phyloP scores from a whole-genome alignment of 2,329 filamentous ascomycete genomes.

The Iodosphaeria phyllophila region DNA sequence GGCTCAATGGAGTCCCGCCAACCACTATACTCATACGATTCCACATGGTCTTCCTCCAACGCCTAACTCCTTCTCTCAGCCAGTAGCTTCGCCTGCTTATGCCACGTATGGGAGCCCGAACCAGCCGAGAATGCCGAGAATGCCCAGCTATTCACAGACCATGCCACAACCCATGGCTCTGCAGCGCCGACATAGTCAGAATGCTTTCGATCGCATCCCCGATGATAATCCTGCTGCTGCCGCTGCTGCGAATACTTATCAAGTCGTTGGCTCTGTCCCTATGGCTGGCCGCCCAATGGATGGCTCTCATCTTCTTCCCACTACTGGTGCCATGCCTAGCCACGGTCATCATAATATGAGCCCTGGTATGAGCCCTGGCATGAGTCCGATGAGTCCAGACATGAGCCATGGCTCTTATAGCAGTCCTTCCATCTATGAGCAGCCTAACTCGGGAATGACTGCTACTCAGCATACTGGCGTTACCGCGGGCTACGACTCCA shows the following conservation, averaged over 20 bases:
- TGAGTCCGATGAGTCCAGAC: no score
- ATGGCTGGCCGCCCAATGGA: not conserved
- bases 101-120: conserved; percentile 1
- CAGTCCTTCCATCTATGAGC: conserved; percentile 1
- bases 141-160: no score
- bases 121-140: not conserved
- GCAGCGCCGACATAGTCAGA: no score
- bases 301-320: conserved; percentile 1
- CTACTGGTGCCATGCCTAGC: not conserved
- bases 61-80: conserved; percentile 1
- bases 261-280: not conserved
- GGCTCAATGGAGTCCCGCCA: not conserved
- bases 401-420: conserved; percentile 1
- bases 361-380: no score
- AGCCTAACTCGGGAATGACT: no score
- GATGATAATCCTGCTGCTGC: not conserved
- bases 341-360: not conserved
- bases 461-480: no score
- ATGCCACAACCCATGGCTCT: no score
- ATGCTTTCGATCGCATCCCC: no score
- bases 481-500: no score
- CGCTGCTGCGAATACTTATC: not conserved
- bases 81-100: not conserved
- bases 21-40: conserved; percentile 1
- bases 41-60: conserved; percentile 1